Evolutionary conservation across 2,329 filamentous ascomycete species (phyloP), one percentile per base, ranked within the genome.

Genomic region (Colletotrichum kahawae): DNA sequence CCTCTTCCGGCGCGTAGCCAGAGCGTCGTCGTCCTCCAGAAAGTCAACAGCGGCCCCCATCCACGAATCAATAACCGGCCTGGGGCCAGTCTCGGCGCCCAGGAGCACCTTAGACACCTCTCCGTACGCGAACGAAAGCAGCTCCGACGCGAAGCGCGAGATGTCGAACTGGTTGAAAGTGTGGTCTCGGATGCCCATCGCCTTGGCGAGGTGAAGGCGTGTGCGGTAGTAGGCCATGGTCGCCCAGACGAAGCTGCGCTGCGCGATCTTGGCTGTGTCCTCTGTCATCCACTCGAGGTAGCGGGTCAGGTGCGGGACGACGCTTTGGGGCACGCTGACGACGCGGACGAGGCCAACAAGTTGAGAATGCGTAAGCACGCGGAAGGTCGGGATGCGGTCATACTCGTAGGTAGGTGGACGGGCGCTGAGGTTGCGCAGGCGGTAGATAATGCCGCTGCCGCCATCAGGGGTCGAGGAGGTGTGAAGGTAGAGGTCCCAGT

Each of bases 401-500:
- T 36, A 75, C 18, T 14, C 33, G 65, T 60, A 69, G 14, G 27
- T 27, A 7, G 21, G 33, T 8, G 75, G 76, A 10, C 10, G 33
- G 33, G n/a, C 31, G 24, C 29, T 12, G 4, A 36, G 14, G 21
- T n/a, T 56, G 27, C 73, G 75, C 10, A 77, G 75, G 31, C 73
- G 75, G 60, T 76, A 76, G n/a, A 76, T 27, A 9, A 31, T 27
- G 21, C 75, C 75, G 51, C 36, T 33, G 43, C 48, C 66, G 12
- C 54, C 51, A 5, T 59, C 51, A 12, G 16, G 8, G 54, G 27
- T 82, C 79, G 36, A 80, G 57, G 54, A 67, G 5, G 80, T 79
- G 67, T 84, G 81, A 75, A 79, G 82, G 77, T 84, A 85, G 62
- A 85, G 70, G n/a, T 82, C 83, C 83, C 83, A 84, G 77, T 79